A percentile compares a stretch with the other conserved stretches of the same genome.
phyloP scores from a whole-genome alignment of 2,329 filamentous ascomycete genomes.

The Colletotrichum lindemuthianum region DNA sequence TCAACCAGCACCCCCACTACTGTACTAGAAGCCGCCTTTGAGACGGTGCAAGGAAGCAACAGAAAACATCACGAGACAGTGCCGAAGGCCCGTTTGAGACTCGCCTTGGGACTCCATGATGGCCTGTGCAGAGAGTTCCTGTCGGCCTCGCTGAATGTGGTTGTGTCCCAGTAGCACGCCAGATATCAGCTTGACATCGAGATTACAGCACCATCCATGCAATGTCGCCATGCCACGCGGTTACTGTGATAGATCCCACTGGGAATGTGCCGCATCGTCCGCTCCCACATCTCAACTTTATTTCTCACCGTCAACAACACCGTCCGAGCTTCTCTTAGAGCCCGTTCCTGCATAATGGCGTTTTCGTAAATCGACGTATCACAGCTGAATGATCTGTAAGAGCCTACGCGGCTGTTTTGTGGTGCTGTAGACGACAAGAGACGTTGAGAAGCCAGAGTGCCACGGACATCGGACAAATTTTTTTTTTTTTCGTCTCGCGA shows the following conservation, averaged over 20 bases:
- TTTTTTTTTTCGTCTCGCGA: too few relatives aligned
- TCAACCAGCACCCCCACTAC: too few relatives aligned
- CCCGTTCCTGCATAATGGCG: slow-evolving; percentile 6
- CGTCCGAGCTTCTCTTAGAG: not conserved
- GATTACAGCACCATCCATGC: too few relatives aligned
- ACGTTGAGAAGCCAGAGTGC: too few relatives aligned
- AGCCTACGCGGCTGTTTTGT: not conserved
- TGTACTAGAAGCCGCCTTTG: too few relatives aligned
- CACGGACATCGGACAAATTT: too few relatives aligned
- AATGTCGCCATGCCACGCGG: too few relatives aligned
- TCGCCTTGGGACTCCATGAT: not conserved
- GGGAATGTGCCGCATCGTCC: too few relatives aligned
- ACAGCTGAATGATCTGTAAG: not conserved
- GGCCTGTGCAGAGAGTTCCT: not conserved
- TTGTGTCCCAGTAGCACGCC: not conserved
- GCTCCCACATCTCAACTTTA: not conserved
- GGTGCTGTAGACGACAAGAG: not conserved
- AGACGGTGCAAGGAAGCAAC: not conserved
- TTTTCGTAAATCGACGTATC: slow-evolving; percentile 29
- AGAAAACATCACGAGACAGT: too few relatives aligned
- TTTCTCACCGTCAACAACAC: slow-evolving; percentile 5
- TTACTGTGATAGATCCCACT: too few relatives aligned
- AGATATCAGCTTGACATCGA: not conserved
- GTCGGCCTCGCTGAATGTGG: too few relatives aligned
- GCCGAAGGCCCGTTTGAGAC: too few relatives aligned